Conservation (phyloP, 129 eudicot genomes). For the Rutidosis leptorrhynchoides region DNA sequence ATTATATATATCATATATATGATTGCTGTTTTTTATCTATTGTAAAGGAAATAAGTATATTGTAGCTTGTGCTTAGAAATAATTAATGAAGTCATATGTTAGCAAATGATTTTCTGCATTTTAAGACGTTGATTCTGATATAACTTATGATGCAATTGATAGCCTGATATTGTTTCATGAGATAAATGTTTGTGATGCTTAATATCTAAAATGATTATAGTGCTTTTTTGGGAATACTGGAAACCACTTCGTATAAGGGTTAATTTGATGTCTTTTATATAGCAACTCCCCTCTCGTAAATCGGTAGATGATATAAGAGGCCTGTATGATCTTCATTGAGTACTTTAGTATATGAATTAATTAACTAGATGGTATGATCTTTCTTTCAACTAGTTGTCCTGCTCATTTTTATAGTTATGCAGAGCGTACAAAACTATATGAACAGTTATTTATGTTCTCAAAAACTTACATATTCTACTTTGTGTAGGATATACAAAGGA, state of each 20-base stretch:
- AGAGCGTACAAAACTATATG: background rate
- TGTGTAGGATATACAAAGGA: constrained; percentile 81
- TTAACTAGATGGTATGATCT: constrained; percentile 1
- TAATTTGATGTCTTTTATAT: background rate
- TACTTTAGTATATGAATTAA: background rate
- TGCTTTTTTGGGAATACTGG: background rate
- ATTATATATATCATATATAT: too few species aligned
- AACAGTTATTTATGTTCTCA: constrained; percentile 16
- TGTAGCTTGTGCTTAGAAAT: background rate
- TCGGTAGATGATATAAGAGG: background rate
- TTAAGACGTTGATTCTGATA: background rate
- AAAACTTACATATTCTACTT: constrained; percentile 13
- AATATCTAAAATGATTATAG: background rate
- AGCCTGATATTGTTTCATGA: background rate
- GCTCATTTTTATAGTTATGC: background rate
- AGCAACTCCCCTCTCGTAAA: background rate
- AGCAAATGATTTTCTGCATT: background rate
- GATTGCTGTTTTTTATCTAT: constrained; percentile 1
- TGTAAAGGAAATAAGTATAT: background rate
- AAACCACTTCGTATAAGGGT: background rate
- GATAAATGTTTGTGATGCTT: background rate
- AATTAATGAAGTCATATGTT: constrained; percentile 3
- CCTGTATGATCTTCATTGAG: background rate
- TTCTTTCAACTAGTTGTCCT: constrained; percentile 2
- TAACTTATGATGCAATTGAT: background rate